Evolutionary conservation across 495 filamentous ascomycete genomes (phyloP).

Genomic region (Wilcoxina mikolae): DNA sequence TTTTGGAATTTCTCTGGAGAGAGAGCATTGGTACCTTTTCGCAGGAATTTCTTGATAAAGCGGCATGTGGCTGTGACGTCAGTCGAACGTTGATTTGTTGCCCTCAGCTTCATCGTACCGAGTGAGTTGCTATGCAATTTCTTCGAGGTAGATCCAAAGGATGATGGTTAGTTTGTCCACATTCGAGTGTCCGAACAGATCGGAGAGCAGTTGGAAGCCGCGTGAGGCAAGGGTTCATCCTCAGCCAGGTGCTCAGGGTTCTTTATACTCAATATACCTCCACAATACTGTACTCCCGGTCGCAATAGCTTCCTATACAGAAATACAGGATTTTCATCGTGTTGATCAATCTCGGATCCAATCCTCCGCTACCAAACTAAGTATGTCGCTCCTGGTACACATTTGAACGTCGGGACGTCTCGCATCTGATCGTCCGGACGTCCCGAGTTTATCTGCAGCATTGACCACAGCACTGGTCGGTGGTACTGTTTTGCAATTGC

Average conservation of each 20-base stretch:
- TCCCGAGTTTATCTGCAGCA: background rate
- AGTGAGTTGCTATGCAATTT: background rate
- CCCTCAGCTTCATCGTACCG: background rate
- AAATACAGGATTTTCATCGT: background rate
- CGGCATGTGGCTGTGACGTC: constrained; percentile 2
- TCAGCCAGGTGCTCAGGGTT: background rate
- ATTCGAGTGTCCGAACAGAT: background rate
- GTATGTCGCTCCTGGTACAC: too few relatives aligned
- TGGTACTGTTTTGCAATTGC: too few relatives aligned
- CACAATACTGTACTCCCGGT: background rate
- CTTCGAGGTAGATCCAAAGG: background rate
- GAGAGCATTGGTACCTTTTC: background rate
- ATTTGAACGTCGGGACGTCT: background rate
- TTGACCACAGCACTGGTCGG: too few relatives aligned
- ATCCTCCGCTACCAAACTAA: background rate
- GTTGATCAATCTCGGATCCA: background rate
- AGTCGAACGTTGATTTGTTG: background rate
- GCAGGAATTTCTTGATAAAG: background rate
- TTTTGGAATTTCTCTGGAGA: too few relatives aligned
- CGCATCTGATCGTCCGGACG: background rate
- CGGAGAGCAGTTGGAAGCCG: too few relatives aligned
- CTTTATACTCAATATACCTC: background rate
- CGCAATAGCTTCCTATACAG: background rate
- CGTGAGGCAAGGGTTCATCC: background rate
- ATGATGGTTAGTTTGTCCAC: background rate